Base-by-base conservation (phyloP, 768 basidiomycete species). In the Russula lepida region DNA sequence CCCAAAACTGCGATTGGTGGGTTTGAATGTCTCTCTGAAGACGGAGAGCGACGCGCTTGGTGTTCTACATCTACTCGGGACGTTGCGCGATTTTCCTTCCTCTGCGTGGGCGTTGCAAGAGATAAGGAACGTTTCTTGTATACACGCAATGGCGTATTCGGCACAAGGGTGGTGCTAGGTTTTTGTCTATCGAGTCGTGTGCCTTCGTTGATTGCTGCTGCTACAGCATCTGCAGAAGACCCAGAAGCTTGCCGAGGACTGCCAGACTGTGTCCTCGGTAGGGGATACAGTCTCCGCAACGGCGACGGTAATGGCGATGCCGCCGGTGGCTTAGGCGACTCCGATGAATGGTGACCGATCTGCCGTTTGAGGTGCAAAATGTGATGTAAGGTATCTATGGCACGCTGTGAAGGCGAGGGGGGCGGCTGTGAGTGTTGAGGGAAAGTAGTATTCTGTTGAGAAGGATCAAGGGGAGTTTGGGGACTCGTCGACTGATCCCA, bases 181-280 rank as follows among this genome's bases (percentile, higher is more conserved):
- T 6, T 4, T n/a, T 4, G 35, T 52, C 44, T 33, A n/a, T 52
- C 43, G 33, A 62, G 50, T 3, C 43, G 56, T 52, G 61, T 1
- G 19, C 51, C 39, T n/a, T 62, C 28, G 3, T 62, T 62, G 25
- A 62, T 48, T 32, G 56, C 61, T 25, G 56, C 56, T 3, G 61
- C 61, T 13, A 62, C 61, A 15, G 33, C 51, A 13, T 62, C 61
- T n/a, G 61, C 61, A 47, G 30, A 41, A 32, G 61, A 58, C 17
- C 23, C 56, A 33, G 46, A 12, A 25, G 44, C 8, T 58, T 13
- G 51, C 23, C 9, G 23, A 17, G 51, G 35, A 41, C n/a, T 57
- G 2, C 32, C 23, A 23, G 19, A 12, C 27, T 47, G 44, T 21
- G 35, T 47, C 28, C 19, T 55, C 2, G 28, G 30, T 23, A 39